phyloP scores from a whole-genome alignment of 495 filamentous ascomycete genomes.

The Lepidopterella palustris region DNA sequence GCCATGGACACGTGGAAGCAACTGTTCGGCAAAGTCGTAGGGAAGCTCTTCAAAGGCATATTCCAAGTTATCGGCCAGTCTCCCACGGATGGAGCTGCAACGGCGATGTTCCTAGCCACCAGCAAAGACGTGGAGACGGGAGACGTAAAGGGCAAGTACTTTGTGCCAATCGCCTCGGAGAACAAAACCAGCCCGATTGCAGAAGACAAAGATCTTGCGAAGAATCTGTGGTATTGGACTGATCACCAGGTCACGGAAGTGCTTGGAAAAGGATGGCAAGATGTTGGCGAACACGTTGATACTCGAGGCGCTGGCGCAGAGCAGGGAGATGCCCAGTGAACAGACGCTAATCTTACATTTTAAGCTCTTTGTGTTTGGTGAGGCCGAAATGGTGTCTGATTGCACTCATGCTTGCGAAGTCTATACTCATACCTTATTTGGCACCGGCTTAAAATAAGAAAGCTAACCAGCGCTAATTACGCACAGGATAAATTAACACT shows the following conservation, averaged over 20 bases:
- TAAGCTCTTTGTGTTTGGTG: too few relatives aligned
- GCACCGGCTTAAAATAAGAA: too few relatives aligned
- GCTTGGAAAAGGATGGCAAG: slow-evolving; percentile 14
- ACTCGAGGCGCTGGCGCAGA: too few relatives aligned
- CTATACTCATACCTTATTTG: too few relatives aligned
- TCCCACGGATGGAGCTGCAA: slow-evolving; percentile 37
- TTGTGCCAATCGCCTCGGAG: slow-evolving; percentile 35
- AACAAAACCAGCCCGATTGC: slow-evolving; percentile 24
- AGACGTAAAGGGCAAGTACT: slow-evolving; percentile 34
- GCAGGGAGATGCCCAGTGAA: too few relatives aligned
- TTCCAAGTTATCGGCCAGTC: slow-evolving; percentile 33
- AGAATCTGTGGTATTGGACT: slow-evolving; percentile 34
- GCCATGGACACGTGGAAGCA: slow-evolving; percentile 36
- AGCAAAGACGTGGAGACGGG: slow-evolving; percentile 19
- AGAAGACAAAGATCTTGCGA: slow-evolving; percentile 29
- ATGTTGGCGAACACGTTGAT: background rate
- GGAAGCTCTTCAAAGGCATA: slow-evolving; percentile 10
- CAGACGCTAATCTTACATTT: too few relatives aligned
- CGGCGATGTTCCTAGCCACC: slow-evolving; percentile 37
- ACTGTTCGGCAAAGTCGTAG: slow-evolving; percentile 29
- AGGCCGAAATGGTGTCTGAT: too few relatives aligned
- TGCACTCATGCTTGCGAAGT: too few relatives aligned
- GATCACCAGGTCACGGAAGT: slow-evolving; percentile 12
- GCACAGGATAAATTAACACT: too few relatives aligned
- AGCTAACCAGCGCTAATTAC: too few relatives aligned